Evolutionary conservation across 352 stramenopile genomes (phyloP), one percentile per base, ranked within the genome.

Genomic region (Pythium pectinolyticum): DNA sequence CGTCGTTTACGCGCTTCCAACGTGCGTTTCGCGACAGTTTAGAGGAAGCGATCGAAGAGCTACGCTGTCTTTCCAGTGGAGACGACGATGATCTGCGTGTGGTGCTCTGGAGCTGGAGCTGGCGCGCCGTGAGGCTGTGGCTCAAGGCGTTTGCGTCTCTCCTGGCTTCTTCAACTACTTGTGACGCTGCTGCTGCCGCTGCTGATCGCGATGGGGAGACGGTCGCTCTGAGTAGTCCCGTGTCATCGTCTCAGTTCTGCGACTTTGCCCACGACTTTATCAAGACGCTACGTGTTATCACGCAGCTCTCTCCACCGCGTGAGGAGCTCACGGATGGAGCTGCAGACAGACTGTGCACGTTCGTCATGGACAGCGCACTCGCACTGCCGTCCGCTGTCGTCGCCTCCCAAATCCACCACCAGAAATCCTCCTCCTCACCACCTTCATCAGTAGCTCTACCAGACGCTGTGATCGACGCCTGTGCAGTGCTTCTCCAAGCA

Each of bases 101-200:
- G 7, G 41, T 49, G 41, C 41, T 49, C 10, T 49, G 41, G 41
- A 49, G 41, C 20, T 49, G 41, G 41, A 49, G 41, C 41, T 49
- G 41, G 41, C 41, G 41, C 7, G 41, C 41, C 15, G 41, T 49
- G 41, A 20, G 41, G 41, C 22, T 49, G 41, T 49, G 41, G 41
- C 22, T 49, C 22, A 49, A 49, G 41, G 41, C 41, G 20, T 49
- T 49, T 22, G 5, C 41, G 20, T 49, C 41, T 14, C 41, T 49
- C 8, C 22, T 31, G 5, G 20, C 22, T 32, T 20, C 28, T 31
- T 20, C 22, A 19, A 3, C 7, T n/a, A 19, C 12, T n/a, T 20
- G n/a, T n/a, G n/a, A n/a, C n/a, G n/a, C n/a, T 14, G 20, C 22
- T 32, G 41, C 28, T 31, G 41, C 22, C 10, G 9, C 7, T n/a